phyloP scores from a whole-genome alignment of 805 yeast genomes.

The Candida pseudoglaebosa region DNA sequence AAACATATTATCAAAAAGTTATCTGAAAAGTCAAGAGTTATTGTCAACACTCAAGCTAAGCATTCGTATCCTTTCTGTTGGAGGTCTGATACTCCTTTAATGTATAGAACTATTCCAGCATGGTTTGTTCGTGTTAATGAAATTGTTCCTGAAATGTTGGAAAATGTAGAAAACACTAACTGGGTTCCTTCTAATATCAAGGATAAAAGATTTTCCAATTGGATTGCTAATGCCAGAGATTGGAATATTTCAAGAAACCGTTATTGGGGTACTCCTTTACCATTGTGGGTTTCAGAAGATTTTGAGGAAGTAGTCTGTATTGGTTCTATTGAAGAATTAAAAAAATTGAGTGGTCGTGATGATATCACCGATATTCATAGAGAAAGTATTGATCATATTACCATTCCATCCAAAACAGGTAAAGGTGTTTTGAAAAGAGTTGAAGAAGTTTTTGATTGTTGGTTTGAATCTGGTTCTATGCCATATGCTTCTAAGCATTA shows the following conservation, averaged over 20 bases:
- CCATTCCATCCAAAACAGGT: slow-evolving; percentile 89
- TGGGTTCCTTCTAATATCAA: slow-evolving; percentile 94
- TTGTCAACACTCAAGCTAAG: slow-evolving; percentile 76
- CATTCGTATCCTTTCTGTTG: slow-evolving; percentile 99
- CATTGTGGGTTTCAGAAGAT: slow-evolving; percentile 96
- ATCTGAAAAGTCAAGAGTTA: slow-evolving; percentile 70
- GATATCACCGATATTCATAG: slow-evolving; percentile 91
- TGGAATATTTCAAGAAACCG: slow-evolving; percentile 98
- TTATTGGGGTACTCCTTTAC: slow-evolving; percentile 99
- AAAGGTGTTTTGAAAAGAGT: slow-evolving; percentile 85
- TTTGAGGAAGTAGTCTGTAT: slow-evolving; percentile 88
- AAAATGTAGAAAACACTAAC: slow-evolving; percentile 76
- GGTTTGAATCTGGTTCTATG: slow-evolving; percentile 99
- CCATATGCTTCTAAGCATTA: slow-evolving; percentile 96
- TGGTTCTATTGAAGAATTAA: slow-evolving; percentile 86
- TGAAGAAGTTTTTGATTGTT: slow-evolving; percentile 98
- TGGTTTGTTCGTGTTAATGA: slow-evolving; percentile 95
- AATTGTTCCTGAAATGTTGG: slow-evolving; percentile 83
- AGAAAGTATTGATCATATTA: slow-evolving; percentile 83
- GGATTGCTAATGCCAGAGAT: slow-evolving; percentile 99
- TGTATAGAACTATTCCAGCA: slow-evolving; percentile 95
- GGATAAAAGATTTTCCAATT: slow-evolving; percentile 93
- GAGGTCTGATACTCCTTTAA: slow-evolving; percentile 98
- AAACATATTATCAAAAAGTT: slow-evolving; percentile 80
- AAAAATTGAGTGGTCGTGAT: slow-evolving; percentile 73